Base-by-base conservation (phyloP, 257 asterid species). In the Solanum clarkiae region DNA sequence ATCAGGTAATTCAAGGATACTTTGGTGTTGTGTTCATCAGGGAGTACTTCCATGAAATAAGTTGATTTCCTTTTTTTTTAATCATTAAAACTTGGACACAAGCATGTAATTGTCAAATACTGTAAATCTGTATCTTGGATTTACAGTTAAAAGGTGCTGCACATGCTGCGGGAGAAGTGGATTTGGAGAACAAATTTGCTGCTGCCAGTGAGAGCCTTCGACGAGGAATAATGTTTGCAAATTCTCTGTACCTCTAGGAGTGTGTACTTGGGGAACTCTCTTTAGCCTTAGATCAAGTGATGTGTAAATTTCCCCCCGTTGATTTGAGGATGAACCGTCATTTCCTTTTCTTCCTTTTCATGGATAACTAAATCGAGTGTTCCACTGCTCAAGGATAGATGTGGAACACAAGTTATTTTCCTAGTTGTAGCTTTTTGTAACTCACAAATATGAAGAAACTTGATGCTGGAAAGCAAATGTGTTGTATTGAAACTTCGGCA, bases 161-260 rank as follows among this genome's bases (percentile, higher is more conserved):
- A 36, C 93, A 91, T 72, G 99, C 98, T 2, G 98, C 93, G n/a
- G 99, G 99, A 59, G 99, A 96, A 89, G 88, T 84, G 63, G 93
- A 85, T 81, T 88, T 96, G 85, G 98, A 95, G 94, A 89, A 93
- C 74, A 96, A 95, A 86, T 94, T 96, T 85, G 87, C 85, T 44
- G 96, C 93, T 8, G 99, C 98, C 55, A 95, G 97, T 47, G 97
- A 92, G 57, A 94, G 98, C 94, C 96, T 96, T 75, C 97, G 98
- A 1, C 97, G 97, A 32, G 99, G 99, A 82, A 95, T 96, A 57
- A 96, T 95, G 98, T 96, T 96, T 90, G 98, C 99, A 45, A 96
- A 96, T 90, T 96, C 99, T 42, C 84, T 96, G 59, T 95, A 96
- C 81, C 98, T 95, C 56, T 94, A 87, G 92, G 77, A 65, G 2